These are phyloP conservation scores for Ceratocystis diversiconidia DNA, from an alignment of 2,329 filamentous ascomycete genomes.

Conservation along the genomic window DNA sequence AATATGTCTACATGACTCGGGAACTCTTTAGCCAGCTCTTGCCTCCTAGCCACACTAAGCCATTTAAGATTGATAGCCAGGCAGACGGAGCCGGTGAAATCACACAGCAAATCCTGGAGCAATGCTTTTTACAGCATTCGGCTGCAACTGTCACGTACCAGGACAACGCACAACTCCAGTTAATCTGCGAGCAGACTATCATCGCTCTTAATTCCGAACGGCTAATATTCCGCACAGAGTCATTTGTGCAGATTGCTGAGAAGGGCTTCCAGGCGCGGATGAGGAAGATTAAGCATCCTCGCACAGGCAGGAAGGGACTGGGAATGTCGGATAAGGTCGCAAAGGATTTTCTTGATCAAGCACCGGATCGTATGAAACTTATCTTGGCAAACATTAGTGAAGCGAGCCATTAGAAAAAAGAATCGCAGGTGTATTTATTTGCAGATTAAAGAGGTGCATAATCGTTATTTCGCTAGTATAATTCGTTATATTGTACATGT, in stretches of 20 bases:
- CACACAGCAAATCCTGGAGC: constrained; percentile 33
- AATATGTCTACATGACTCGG: constrained; percentile 33
- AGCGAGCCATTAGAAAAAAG: too few species aligned
- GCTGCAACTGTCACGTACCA: constrained; percentile 45
- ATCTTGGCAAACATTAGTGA: constrained; percentile 11
- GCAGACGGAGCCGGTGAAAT: constrained; percentile 29
- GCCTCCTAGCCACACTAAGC: constrained; percentile 29
- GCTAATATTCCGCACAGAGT: background rate
- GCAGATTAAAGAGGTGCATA: background rate
- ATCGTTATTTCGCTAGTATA: background rate
- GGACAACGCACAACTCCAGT: constrained; percentile 59
- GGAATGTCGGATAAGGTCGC: constrained; percentile 30
- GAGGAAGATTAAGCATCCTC: constrained; percentile 33
- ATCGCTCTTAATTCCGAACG: constrained; percentile 5
- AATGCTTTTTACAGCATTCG: constrained; percentile 50
- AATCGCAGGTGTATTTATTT: too few species aligned
- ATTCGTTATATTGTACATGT: background rate
- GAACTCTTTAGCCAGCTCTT: constrained; percentile 34
- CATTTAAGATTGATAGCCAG: constrained; percentile 27
- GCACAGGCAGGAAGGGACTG: constrained; percentile 23
- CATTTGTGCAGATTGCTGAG: constrained; percentile 2
- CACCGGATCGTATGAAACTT: constrained; percentile 29
- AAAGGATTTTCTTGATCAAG: constrained; percentile 31
- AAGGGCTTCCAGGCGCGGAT: constrained; percentile 20
- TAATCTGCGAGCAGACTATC: constrained; percentile 43